Evolutionary conservation across 768 basidiomycete species (phyloP).

Genomic region (Lentinus brumalis): DNA sequence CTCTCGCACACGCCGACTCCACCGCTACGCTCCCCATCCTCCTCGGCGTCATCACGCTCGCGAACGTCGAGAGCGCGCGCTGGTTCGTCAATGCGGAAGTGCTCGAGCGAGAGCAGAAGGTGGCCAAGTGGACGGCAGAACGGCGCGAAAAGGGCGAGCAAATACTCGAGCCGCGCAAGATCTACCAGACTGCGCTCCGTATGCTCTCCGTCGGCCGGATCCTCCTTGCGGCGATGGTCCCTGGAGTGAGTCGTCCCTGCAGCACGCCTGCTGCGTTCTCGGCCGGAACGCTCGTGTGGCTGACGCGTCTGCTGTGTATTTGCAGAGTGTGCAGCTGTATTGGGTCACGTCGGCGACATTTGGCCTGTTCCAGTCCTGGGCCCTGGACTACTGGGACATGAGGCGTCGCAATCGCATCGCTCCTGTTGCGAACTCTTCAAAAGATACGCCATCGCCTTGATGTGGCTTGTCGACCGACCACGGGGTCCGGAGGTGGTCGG

Average conservation of each 20-base stretch:
- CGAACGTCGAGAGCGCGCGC: conserved; percentile 75
- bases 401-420: conserved; percentile 30
- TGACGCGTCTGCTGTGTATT: neutral
- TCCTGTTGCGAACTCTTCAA: neutral
- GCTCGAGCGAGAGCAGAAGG: conserved; percentile 48
- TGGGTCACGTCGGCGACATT: conserved; percentile 79
- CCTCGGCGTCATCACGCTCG: conserved; percentile 73
- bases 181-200: conserved; percentile 59
- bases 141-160: conserved; percentile 45
- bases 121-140: conserved; percentile 49
- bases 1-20: conserved; percentile 69
- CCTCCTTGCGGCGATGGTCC: conserved; percentile 63
- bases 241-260: conserved; percentile 55
- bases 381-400: conserved; percentile 64
- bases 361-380: conserved; percentile 75
- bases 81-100: conserved; percentile 70
- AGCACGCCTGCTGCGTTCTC: neutral
- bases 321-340: conserved; percentile 68
- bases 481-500: neutral
- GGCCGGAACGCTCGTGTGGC: neutral
- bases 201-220: conserved; percentile 67
- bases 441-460: conserved; percentile 3
- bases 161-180: conserved; percentile 47
- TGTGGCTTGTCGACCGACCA: neutral
- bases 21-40: conserved; percentile 69